These are phyloP conservation scores for Cronartium ribicola DNA, from an alignment of 1,284 basidiomycete species.

Conservation along the genomic window DNA sequence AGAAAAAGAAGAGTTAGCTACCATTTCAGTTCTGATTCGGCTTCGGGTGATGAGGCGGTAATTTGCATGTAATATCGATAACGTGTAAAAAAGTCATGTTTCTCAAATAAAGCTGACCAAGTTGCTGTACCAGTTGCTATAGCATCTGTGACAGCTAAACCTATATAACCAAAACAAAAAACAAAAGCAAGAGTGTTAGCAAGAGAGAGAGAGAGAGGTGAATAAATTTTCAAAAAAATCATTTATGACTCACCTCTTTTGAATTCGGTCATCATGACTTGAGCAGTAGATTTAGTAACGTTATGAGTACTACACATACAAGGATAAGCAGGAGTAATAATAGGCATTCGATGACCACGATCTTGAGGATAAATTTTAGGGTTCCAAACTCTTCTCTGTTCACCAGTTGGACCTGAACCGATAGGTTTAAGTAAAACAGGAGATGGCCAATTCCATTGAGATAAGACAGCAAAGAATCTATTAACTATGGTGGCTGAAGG, in stretches of 20 bases:
- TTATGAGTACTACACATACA: constrained; percentile 99
- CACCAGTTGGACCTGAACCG: constrained; percentile 75
- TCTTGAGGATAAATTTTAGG: constrained; percentile 92
- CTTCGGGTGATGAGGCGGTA: constrained; percentile 77
- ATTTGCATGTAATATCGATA: constrained; percentile 99
- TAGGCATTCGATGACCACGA: constrained; percentile 95
- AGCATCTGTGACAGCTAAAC: constrained; percentile 58
- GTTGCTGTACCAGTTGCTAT: constrained; percentile 77
- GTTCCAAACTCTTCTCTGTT: constrained; percentile 94
- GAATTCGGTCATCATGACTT: constrained; percentile 94
- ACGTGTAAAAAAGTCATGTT: constrained; percentile 94
- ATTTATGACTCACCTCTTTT: constrained; percentile 64
- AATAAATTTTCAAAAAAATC: constrained; percentile 5
- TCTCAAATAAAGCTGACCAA: constrained; percentile 87
- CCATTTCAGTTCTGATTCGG: constrained; percentile 92
- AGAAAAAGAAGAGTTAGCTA: constrained; percentile 50
- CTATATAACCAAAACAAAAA: constrained; percentile 3
- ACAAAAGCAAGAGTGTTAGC: neutral
- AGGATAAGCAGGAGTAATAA: constrained; percentile 98
- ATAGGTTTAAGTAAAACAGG: constrained; percentile 94
- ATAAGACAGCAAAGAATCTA: constrained; percentile 93
- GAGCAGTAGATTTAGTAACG: constrained; percentile 89
- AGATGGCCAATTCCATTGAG: constrained; percentile 97
- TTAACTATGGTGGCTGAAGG: constrained; percentile 91
- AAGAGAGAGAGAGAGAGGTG: neutral